A percentile compares a stretch with the other conserved stretches of the same genome.
Evolutionary conservation across 768 basidiomycete species (phyloP).

Genomic region (Porpolomopsis calyptriformis): DNA sequence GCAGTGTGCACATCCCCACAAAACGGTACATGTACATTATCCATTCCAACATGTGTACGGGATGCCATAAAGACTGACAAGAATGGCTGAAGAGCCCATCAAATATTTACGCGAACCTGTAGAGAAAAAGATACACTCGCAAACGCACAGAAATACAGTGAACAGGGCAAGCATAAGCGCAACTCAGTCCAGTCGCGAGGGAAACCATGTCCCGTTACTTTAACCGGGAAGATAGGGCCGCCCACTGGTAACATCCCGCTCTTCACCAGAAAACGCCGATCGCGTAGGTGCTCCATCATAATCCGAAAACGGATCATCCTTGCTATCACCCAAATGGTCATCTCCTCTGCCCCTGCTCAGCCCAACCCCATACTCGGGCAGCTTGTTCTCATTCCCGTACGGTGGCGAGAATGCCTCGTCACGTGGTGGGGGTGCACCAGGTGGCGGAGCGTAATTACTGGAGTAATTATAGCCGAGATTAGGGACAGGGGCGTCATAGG

Average conservation of each 20-base stretch:
- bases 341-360: constrained; percentile 23
- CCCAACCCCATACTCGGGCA: constrained; percentile 38
- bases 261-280: constrained; percentile 13
- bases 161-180: background rate
- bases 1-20: too few relatives aligned
- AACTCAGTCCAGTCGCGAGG: background rate
- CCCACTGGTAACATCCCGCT: constrained; percentile 34
- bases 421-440: constrained; percentile 38
- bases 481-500: constrained; percentile 37
- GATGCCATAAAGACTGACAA: too few relatives aligned
- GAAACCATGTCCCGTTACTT: constrained; percentile 23
- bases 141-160: too few relatives aligned
- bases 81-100: too few relatives aligned
- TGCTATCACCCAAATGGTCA: constrained; percentile 31
- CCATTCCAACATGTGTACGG: too few relatives aligned
- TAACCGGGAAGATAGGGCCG: background rate
- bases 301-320: constrained; percentile 49
- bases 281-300: constrained; percentile 24
- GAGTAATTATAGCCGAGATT: constrained; percentile 22
- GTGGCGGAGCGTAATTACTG: constrained; percentile 34
- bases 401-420: constrained; percentile 28
- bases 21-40: too few relatives aligned
- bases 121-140: too few relatives aligned
- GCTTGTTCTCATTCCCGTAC: constrained; percentile 28
- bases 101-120: too few relatives aligned